Evolutionary conservation across 2,329 filamentous ascomycete species (phyloP).

Genomic region (Rugonectria rugulosa): DNA sequence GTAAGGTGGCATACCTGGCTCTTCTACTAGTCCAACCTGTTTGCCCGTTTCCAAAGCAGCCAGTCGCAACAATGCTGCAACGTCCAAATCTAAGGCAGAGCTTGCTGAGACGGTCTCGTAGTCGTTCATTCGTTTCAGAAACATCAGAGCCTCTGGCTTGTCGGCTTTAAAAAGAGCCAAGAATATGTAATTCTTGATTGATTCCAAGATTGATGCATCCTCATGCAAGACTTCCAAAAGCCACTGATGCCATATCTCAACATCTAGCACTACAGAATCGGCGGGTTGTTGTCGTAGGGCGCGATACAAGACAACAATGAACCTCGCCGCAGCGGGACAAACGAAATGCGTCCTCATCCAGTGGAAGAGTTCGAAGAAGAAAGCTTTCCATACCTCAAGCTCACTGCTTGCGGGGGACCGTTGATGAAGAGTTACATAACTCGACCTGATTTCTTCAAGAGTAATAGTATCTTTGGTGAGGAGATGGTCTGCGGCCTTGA

Average conservation of each 20-base stretch:
- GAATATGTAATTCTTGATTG: constrained; percentile 71
- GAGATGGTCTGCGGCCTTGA: constrained; percentile 72
- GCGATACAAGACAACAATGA: constrained; percentile 65
- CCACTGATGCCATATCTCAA: constrained; percentile 63
- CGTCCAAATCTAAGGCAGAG: constrained; percentile 55
- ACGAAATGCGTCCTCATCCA: constrained; percentile 67
- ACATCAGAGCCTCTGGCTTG: constrained; percentile 58
- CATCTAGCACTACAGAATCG: constrained; percentile 39
- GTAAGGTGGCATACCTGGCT: constrained; percentile 58
- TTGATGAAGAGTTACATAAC: constrained; percentile 52
- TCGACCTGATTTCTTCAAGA: constrained; percentile 53
- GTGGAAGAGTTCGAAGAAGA: constrained; percentile 57
- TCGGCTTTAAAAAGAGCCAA: constrained; percentile 68
- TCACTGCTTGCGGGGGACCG: constrained; percentile 17
- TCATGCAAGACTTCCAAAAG: constrained; percentile 58
- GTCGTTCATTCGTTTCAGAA: constrained; percentile 66
- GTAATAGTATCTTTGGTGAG: constrained; percentile 66
- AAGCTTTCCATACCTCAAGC: constrained; percentile 56
- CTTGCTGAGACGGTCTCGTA: constrained; percentile 55
- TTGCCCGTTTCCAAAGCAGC: constrained; percentile 76
- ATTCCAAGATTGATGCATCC: constrained; percentile 63
- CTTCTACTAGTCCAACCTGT: constrained; percentile 73
- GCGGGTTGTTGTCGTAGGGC: constrained; percentile 47
- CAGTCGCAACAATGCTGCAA: constrained; percentile 67
- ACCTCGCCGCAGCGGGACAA: constrained; percentile 66